Percentiles rank a stretch among this genome's conserved stretches.
Conservation (phyloP, 352 stramenopile species). For the Globisporangium nagaii region DNA sequence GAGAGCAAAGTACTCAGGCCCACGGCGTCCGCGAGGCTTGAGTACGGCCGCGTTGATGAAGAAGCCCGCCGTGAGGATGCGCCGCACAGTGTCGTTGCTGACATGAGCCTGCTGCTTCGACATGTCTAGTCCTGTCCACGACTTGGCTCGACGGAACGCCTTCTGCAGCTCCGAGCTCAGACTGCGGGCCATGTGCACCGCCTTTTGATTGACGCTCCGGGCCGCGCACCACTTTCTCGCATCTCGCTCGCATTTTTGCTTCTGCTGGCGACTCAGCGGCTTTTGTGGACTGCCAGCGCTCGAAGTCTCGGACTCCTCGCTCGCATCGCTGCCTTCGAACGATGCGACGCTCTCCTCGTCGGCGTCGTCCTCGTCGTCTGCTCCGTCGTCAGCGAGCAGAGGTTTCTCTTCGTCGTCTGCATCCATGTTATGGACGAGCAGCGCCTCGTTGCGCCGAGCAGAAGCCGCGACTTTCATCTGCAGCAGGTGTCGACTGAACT, state of each 20-base stretch:
- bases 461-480: too few relatives aligned
- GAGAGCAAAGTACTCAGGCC: constrained; percentile 16
- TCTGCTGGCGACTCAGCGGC: background rate
- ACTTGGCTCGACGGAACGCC: constrained; percentile 10
- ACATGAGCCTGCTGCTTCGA: background rate
- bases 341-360: background rate
- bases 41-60: constrained; percentile 18
- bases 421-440: background rate
- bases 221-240: constrained; percentile 18
- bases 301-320: constrained; percentile 1
- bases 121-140: background rate
- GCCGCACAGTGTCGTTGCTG: constrained; percentile 7
- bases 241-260: constrained; percentile 7
- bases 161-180: constrained; percentile 12
- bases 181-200: constrained; percentile 14
- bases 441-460: too few relatives aligned
- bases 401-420: too few relatives aligned
- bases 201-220: constrained; percentile 17
- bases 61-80: constrained; percentile 11
- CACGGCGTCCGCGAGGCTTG: constrained; percentile 9
- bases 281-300: background rate
- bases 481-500: too few relatives aligned
- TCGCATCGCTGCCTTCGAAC: background rate
- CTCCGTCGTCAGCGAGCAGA: background rate
- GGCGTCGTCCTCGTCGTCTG: too few relatives aligned